Evolutionary conservation across 805 yeast species (phyloP), one percentile per base, ranked within the genome.

Genomic region (Geotrichum ghanense): DNA sequence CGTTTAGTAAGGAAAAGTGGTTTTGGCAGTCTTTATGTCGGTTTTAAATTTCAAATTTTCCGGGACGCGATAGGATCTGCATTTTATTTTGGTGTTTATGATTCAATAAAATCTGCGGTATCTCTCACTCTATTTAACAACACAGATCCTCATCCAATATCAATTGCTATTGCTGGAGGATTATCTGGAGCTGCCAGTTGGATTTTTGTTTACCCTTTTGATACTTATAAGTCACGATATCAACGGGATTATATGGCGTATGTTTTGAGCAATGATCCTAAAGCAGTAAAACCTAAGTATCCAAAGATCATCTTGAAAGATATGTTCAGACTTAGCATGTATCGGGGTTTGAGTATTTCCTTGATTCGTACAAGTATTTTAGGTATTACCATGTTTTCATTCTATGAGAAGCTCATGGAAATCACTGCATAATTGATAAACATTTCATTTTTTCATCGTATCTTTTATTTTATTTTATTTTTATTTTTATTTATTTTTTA

Each of bases 291-390:
- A 72, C 7, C 55, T 59, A 22, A 52, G 47, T 44, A 51, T 51
- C 6, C 66, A 69, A 50, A 56, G 62, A 47, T 59, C 14, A 22
- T 41, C 44, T 53, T 53, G 45, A 44, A 45, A 45, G 53, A 51
- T 42, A 48, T 64, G 70, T 42, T 78, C 70, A 34, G 67, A 64
- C 66, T 74, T 44, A 66, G 74, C 23, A 71, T 82, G 73, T 86
- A 84, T 63, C 69, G 87, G 45, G 95, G 95, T 0, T 66, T 86
- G 41, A 85, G 87, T 1, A 84, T 86, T 22, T 81, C 89, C 10
- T 66, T 83, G 22, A 67, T 79, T 7, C 71, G 95, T 50, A 79
- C 92, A 0, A 75, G 86, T 45, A 56, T 82, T 46, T 82, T 80
- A 12, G 86, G 86, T 50, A 74, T 82, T 74, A 79, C 80, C 5